Percentiles rank a stretch among this genome's conserved stretches.
Conservation (phyloP, 2,329 filamentous ascomycete genomes). For the Rhexocercosporidium sp. region DNA sequence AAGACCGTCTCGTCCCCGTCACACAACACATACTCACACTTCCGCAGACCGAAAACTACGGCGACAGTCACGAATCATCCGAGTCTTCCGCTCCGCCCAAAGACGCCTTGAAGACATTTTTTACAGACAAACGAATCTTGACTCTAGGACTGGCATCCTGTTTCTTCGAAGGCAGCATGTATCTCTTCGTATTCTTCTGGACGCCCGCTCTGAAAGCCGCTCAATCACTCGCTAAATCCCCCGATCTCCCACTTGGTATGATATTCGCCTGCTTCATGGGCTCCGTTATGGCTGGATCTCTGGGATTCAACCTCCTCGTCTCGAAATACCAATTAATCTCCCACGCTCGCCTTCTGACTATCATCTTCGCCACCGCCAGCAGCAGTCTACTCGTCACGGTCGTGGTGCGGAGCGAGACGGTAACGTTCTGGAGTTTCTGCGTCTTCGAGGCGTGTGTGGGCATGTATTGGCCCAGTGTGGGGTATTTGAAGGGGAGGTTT, state of each 20-base stretch:
- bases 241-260: constrained; percentile 53
- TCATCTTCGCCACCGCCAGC: constrained; percentile 47
- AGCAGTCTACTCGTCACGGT: constrained; percentile 49
- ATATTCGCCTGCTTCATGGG: constrained; percentile 65
- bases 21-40: neutral
- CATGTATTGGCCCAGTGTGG: constrained; percentile 62
- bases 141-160: constrained; percentile 57
- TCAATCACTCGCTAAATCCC: constrained; percentile 41
- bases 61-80: constrained; percentile 38
- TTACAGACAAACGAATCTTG: constrained; percentile 53
- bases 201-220: constrained; percentile 57
- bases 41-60: constrained; percentile 56
- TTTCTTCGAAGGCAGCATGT: constrained; percentile 66
- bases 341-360: constrained; percentile 43
- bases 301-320: constrained; percentile 52
- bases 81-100: constrained; percentile 25
- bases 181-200: constrained; percentile 69
- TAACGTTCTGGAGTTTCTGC: constrained; percentile 62
- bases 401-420: constrained; percentile 48
- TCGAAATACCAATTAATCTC: constrained; percentile 38
- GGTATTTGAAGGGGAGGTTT: constrained; percentile 57
- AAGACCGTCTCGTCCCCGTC: constrained; percentile 29
- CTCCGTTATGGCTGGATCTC: constrained; percentile 62
- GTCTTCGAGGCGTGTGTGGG: constrained; percentile 62
- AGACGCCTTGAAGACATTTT: constrained; percentile 30